phyloP scores from a whole-genome alignment of 305 asterid genomes.

The Nicotiana rustica region DNA sequence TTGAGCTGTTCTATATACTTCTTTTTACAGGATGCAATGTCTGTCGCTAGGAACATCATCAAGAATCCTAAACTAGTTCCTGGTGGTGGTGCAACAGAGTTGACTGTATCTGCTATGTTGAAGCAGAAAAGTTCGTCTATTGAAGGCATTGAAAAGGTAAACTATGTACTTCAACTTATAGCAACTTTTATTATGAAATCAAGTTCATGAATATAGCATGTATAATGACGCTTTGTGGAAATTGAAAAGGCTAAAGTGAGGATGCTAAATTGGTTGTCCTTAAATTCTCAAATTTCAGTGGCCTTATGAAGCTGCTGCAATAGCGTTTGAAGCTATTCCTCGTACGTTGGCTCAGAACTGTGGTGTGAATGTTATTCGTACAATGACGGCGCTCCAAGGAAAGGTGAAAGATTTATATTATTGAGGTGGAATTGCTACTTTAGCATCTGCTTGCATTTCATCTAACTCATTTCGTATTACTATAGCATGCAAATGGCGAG shows the following conservation, averaged over 20 bases:
- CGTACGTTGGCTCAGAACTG: constrained; percentile 94
- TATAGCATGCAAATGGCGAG: constrained; percentile 94
- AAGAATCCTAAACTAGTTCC: constrained; percentile 96
- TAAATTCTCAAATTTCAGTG: constrained; percentile 54
- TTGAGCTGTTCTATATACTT: constrained; percentile 28
- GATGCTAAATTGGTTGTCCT: background rate
- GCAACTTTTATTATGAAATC: background rate
- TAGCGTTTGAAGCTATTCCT: constrained; percentile 92
- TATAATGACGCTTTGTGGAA: background rate
- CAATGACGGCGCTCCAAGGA: constrained; percentile 95
- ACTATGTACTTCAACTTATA: constrained; percentile 2
- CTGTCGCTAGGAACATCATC: constrained; percentile 90
- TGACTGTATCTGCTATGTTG: constrained; percentile 87
- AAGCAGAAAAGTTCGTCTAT: constrained; percentile 86
- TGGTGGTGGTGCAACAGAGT: constrained; percentile 97
- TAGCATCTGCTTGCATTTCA: background rate
- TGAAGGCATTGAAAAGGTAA: constrained; percentile 94
- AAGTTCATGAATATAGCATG: background rate
- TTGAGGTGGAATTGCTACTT: constrained; percentile 22
- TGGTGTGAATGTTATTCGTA: constrained; percentile 89
- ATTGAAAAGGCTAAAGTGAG: background rate
- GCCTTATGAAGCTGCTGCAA: constrained; percentile 97
- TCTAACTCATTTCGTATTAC: constrained; percentile 29
- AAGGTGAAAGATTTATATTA: constrained; percentile 53
- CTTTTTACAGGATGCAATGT: constrained; percentile 83